phyloP scores from a whole-genome alignment of 2,329 filamentous ascomycete genomes.

The Calonectria pseudoreteaudii region DNA sequence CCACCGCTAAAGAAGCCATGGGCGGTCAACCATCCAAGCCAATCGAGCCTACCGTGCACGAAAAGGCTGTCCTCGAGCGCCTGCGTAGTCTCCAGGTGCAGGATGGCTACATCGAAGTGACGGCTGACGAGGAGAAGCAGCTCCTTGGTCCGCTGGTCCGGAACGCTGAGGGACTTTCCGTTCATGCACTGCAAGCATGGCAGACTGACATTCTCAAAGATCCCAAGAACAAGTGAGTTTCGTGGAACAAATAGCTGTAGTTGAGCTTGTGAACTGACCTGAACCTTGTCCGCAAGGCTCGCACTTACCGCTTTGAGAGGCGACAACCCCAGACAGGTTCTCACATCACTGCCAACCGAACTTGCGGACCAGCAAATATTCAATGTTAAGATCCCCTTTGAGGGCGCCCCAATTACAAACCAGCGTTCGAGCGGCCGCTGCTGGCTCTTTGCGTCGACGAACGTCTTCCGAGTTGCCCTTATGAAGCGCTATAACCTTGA shows the following conservation, averaged over 20 bases:
- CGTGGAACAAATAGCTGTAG: not conserved
- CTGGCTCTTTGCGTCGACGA: constrained; percentile 94
- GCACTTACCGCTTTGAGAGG: constrained; percentile 79
- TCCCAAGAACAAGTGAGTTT: constrained; percentile 70
- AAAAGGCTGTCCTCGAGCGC: constrained; percentile 59
- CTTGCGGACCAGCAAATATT: constrained; percentile 82
- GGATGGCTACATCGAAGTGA: constrained; percentile 65
- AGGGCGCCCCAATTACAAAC: constrained; percentile 87
- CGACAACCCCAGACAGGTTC: constrained; percentile 73
- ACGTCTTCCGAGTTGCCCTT: constrained; percentile 88
- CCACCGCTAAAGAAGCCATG: constrained; percentile 48
- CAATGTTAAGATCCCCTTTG: constrained; percentile 84
- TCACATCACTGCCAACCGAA: constrained; percentile 72
- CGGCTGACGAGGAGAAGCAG: constrained; percentile 48
- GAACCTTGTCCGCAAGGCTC: constrained; percentile 63
- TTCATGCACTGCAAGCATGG: constrained; percentile 67
- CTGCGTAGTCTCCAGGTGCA: constrained; percentile 59
- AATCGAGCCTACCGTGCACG: constrained; percentile 45
- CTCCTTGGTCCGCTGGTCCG: constrained; percentile 25
- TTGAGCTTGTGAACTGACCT: constrained; percentile 7
- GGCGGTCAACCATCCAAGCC: constrained; percentile 58
- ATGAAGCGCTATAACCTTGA: constrained; percentile 86
- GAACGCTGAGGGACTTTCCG: constrained; percentile 60
- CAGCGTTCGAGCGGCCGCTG: constrained; percentile 85
- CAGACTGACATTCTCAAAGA: constrained; percentile 72